Evolutionary conservation across 306 rosid species (phyloP), one percentile per base, ranked within the genome.

Genomic region (Carpinus viminea): DNA sequence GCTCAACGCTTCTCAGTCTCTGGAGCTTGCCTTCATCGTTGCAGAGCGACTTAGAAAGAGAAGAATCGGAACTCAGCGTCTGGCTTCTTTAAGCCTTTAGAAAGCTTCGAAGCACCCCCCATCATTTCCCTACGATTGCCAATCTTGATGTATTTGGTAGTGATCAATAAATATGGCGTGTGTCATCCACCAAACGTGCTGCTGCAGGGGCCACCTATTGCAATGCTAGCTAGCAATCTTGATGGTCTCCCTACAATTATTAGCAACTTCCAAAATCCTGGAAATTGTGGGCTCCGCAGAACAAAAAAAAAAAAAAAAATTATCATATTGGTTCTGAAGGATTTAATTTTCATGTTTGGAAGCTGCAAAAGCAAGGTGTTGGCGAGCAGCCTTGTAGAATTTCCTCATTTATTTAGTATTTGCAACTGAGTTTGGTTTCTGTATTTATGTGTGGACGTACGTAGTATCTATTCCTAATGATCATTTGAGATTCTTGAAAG

Each of bases 1-100:
- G 76, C 88, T 91, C 52, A 91, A 91, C 66, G 96, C 96, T 81
- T 91, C 96, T 74, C 93, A 91, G 60, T 76, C 96, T 74, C 96
- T 91, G 15, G 96, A 91, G 86, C 87, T 91, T 28, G 79, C 96
- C 66, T 91, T 91, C 68, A 87, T 89, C 75, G 38, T 91, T 12
- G 93, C 96, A 3, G 96, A 91, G 62, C 83, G 96, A 75, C 88
- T 91, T 7, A 86, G 93, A 85, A 91, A 87, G 90, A 85, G 85
- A 83, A 91, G 96, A 79, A 89, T 89, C 12, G 91, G 87, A 76
- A 79, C 85, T 15, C 87, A 80, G 55, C 70, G 68, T 34, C 75
- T 80, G 55, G 71, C 82, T 61, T 81, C 92, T 52, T 45, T 46
- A 47, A 68, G 79, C 80, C 36, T 60, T 72, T 83, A 78, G 77